phyloP scores from a whole-genome alignment of 2,329 filamentous ascomycete genomes.

The Fusarium sp. region DNA sequence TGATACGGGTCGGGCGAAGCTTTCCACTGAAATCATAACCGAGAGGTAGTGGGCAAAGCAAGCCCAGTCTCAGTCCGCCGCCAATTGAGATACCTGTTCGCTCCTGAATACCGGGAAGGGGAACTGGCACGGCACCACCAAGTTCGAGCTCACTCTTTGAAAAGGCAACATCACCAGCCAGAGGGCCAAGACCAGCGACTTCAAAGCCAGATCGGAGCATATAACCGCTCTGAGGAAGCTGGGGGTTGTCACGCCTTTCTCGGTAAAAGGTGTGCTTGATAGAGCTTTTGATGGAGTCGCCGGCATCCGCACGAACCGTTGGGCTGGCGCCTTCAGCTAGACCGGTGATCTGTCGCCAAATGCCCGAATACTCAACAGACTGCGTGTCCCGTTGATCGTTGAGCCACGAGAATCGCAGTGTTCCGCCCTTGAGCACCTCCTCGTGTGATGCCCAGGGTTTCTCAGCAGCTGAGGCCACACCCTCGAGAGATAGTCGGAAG shows the following conservation, averaged over 20 bases:
- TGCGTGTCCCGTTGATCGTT: constrained; percentile 73
- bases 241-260: constrained; percentile 84
- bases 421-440: constrained; percentile 83
- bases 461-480: constrained; percentile 82
- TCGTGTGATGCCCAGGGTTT: constrained; percentile 96
- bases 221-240: constrained; percentile 85
- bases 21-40: constrained; percentile 63
- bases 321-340: constrained; percentile 81
- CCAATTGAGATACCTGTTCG: constrained; percentile 85
- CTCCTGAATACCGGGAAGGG: constrained; percentile 74
- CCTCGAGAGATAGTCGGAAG: constrained; percentile 80
- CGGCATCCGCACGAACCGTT: constrained; percentile 84
- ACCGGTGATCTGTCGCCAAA: constrained; percentile 90
- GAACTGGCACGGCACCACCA: constrained; percentile 78
- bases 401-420: constrained; percentile 80
- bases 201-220: constrained; percentile 82
- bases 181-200: constrained; percentile 84
- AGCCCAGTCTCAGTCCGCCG: constrained; percentile 80
- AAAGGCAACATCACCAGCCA: constrained; percentile 92
- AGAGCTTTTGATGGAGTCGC: constrained; percentile 90
- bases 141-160: constrained; percentile 91
- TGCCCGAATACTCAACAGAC: constrained; percentile 80
- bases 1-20: constrained; percentile 79
- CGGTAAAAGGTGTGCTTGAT: constrained; percentile 82
- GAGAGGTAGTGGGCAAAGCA: constrained; percentile 83